phyloP scores from a whole-genome alignment of 2,329 filamentous ascomycete genomes.

The Penicillium psychrosexuale region DNA sequence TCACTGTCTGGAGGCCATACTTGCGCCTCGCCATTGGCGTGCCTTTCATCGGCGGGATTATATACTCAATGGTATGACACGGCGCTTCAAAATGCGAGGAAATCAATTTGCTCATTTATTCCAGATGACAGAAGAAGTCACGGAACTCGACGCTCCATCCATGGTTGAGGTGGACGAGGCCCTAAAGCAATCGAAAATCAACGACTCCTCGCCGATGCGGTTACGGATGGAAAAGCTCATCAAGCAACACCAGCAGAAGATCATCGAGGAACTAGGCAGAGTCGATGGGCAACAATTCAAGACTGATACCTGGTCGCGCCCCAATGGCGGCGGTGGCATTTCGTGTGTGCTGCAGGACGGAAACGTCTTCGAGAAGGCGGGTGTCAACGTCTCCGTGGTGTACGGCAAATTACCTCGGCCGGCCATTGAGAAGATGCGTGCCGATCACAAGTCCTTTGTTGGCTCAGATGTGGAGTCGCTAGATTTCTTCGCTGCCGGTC shows the following conservation, averaged over 20 bases:
- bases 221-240: conserved; percentile 97
- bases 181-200: conserved; percentile 72
- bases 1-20: conserved; percentile 46
- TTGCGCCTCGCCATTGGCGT: conserved; percentile 49
- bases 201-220: conserved; percentile 83
- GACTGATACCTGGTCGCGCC: conserved; percentile 80
- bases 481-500: conserved; percentile 90
- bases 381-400: conserved; percentile 91
- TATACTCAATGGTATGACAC: conserved; percentile 52
- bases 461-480: conserved; percentile 73
- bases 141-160: conserved; percentile 50
- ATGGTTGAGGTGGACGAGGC: conserved; percentile 83
- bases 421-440: conserved; percentile 89
- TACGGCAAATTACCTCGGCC: conserved; percentile 85
- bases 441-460: conserved; percentile 87
- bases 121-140: conserved; percentile 40
- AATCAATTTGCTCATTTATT: conserved; percentile 1
- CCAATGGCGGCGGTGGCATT: conserved; percentile 86
- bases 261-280: conserved; percentile 76
- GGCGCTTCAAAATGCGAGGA: not conserved
- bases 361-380: conserved; percentile 96
- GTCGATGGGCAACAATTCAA: conserved; percentile 81
- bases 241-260: conserved; percentile 84
- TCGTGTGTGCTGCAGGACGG: conserved; percentile 94
- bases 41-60: conserved; percentile 48